Evolutionary conservation across 345 rosid genomes (phyloP).

Genomic region (Lumnitzera littorea): DNA sequence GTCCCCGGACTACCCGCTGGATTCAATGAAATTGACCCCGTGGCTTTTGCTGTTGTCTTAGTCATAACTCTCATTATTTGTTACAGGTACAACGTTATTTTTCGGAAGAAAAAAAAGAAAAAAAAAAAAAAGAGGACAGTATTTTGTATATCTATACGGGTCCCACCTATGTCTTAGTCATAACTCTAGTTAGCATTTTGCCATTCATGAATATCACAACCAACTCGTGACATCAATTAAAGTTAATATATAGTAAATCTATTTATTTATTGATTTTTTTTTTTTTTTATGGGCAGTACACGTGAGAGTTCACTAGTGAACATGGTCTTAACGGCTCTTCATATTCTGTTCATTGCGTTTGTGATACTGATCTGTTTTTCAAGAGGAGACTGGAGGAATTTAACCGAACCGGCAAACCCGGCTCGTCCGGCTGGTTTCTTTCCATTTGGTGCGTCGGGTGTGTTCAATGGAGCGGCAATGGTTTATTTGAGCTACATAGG

Average conservation of each 20-base stretch:
- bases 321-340: constrained; percentile 66
- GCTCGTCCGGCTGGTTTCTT: constrained; percentile 57
- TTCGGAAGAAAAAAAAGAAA: background rate
- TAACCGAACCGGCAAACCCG: constrained; percentile 41
- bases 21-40: constrained; percentile 66
- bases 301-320: constrained; percentile 76
- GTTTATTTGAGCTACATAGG: constrained; percentile 90
- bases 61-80: constrained; percentile 59
- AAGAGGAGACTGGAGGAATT: constrained; percentile 59
- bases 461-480: constrained; percentile 72
- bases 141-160: too few species aligned
- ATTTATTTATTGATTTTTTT: background rate
- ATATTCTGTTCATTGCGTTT: constrained; percentile 66
- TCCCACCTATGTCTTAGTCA: too few species aligned
- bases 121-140: too few species aligned
- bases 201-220: too few species aligned
- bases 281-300: constrained; percentile 27
- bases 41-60: constrained; percentile 51
- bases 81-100: constrained; percentile 30
- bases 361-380: constrained; percentile 70
- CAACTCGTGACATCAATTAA: too few species aligned
- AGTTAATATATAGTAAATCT: too few species aligned
- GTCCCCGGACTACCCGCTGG: constrained; percentile 55
- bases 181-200: background rate
- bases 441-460: constrained; percentile 67